These are phyloP conservation scores for Leccinellum luteum DNA, from an alignment of 768 basidiomycete genomes.

Conservation along the genomic window DNA sequence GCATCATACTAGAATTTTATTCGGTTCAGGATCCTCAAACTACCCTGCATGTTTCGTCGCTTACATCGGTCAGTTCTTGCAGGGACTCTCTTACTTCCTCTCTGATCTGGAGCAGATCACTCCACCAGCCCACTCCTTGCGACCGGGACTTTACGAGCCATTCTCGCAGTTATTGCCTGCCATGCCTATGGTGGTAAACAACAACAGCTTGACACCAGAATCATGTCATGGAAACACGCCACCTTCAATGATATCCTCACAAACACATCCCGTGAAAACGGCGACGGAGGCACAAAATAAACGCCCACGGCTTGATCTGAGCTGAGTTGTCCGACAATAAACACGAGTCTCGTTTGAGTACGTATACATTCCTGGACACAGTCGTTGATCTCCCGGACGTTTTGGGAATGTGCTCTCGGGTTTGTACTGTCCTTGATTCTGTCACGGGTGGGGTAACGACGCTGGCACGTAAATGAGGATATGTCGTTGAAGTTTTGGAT, in stretches of 20 bases:
- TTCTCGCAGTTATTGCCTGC: constrained; percentile 32
- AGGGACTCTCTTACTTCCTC: neutral
- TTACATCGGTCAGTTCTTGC: constrained; percentile 47
- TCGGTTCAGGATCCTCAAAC: constrained; percentile 53
- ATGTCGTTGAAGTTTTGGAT: neutral
- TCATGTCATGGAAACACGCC: constrained; percentile 61
- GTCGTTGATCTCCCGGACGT: neutral
- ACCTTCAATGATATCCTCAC: constrained; percentile 36
- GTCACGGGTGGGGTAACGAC: neutral
- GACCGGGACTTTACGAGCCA: constrained; percentile 41
- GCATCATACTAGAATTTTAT: constrained; percentile 73
- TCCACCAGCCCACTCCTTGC: constrained; percentile 42
- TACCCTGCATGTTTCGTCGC: constrained; percentile 48
- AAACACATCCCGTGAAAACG: constrained; percentile 12
- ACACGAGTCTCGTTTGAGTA: neutral
- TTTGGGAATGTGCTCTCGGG: neutral
- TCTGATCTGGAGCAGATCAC: constrained; percentile 39
- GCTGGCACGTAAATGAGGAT: constrained; percentile 1
- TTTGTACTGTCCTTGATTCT: neutral
- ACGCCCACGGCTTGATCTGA: constrained; percentile 26
- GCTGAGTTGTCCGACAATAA: constrained; percentile 13
- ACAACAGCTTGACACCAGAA: constrained; percentile 49
- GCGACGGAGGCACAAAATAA: constrained; percentile 18
- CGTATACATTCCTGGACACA: neutral
- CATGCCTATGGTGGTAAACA: constrained; percentile 27